These are phyloP conservation scores for Casuarina equisetifolia DNA, from an alignment of 306 rosid species.

Conservation along the genomic window DNA sequence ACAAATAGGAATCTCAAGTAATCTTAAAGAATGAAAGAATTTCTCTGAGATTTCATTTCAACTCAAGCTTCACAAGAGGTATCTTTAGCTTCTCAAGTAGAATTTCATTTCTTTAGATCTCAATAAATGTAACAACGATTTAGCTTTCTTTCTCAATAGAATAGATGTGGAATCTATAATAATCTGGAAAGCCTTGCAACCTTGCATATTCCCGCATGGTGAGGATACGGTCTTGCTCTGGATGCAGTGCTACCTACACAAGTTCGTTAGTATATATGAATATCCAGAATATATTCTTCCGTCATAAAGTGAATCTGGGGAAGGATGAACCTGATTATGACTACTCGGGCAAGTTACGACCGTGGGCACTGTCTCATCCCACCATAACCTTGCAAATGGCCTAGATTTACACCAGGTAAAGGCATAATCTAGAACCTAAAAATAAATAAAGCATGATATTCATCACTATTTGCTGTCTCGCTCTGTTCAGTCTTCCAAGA, in stretches of 20 bases:
- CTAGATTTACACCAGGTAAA: constrained; percentile 43
- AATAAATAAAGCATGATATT: neutral
- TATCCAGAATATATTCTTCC: constrained; percentile 18
- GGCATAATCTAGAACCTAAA: constrained; percentile 77
- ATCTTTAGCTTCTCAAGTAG: no score
- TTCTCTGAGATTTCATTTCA: no score
- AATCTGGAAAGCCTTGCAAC: constrained; percentile 93
- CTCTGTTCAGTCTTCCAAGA: neutral
- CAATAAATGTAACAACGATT: no score
- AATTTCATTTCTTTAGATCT: no score
- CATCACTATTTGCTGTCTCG: neutral
- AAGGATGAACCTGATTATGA: constrained; percentile 60
- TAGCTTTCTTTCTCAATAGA: no score
- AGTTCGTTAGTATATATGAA: constrained; percentile 13
- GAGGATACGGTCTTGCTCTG: constrained; percentile 77
- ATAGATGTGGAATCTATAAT: constrained; percentile 57
- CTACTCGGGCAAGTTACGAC: constrained; percentile 73
- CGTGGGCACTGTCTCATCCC: constrained; percentile 95
- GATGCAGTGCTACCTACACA: constrained; percentile 67
- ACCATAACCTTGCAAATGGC: constrained; percentile 90
- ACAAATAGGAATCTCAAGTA: no score
- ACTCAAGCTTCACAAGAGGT: no score
- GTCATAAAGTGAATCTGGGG: constrained; percentile 23
- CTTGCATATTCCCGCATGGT: constrained; percentile 85
- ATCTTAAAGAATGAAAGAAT: no score